Base-by-base conservation (phyloP, 345 rosid species). In the Moringa oleifera region DNA sequence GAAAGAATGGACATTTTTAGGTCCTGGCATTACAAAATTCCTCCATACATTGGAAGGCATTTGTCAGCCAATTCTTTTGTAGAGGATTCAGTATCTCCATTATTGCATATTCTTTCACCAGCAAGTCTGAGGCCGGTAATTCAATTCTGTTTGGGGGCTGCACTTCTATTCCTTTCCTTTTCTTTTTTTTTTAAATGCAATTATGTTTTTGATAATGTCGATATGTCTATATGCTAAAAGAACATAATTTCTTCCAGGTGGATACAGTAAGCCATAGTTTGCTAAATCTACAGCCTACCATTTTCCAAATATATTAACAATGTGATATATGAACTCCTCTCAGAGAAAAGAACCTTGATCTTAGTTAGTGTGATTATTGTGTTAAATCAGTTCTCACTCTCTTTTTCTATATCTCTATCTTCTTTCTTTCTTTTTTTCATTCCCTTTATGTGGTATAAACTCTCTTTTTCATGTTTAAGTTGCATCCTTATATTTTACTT, bases 21-120 rank as follows among this genome's bases (percentile, higher is more conserved):
- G 73, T 70, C 85, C 73, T 94, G 99, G 99, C 83, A 76, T 61
- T 69, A 73, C 79, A 86, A 78, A 77, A 75, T 88, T 73, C 75
- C 83, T n/a, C 91, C 99, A 0, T 55, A 53, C 67, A 81, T 94
- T 72, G 84, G 89, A 41, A 83, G 99, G 76, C 97, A 94, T 79
- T 78, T 94, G 62, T 86, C 96, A 9, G 69, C 69, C 41, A 81
- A 80, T 68, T 79, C 90, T 36, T 77, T 85, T 49, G 85, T 85
- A 37, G 95, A 88, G 75, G 97, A 94, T 58, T 77, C 82, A 51
- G 67, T 88, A 66, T 88, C 97, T 71, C 82, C 80, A 13, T 69
- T 90, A 68, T 59, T 94, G 72, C 97, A 82, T 78, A 80, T 94
- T 66, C 73, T 90, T 59, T 86, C 99, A 58, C 97, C 96, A 25